These are phyloP conservation scores for Saccharomyces hybrid DNA, from an alignment of 1,139 yeast genomes.

Conservation along the genomic window DNA sequence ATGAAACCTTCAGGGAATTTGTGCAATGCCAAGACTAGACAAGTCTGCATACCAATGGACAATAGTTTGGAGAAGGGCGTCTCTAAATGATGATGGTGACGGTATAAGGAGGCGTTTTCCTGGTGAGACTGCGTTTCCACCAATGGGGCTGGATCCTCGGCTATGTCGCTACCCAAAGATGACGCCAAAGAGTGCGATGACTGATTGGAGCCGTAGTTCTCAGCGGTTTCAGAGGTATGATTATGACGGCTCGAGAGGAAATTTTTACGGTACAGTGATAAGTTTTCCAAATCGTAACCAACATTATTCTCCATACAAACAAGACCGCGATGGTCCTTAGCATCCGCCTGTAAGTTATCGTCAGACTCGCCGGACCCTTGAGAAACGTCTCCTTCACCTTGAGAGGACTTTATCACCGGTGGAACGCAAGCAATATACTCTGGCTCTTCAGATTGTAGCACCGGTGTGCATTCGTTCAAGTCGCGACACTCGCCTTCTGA, in stretches of 20 bases:
- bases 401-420: neutral
- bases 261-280: constrained; percentile 28
- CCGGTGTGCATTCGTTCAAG: constrained; percentile 4
- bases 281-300: constrained; percentile 32
- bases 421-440: neutral
- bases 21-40: constrained; percentile 79
- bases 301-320: constrained; percentile 30
- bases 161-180: neutral
- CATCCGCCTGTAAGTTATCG: neutral
- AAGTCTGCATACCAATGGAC: constrained; percentile 84
- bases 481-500: constrained; percentile 7
- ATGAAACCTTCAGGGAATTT: constrained; percentile 93
- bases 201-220: neutral
- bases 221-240: neutral
- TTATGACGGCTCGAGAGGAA: constrained; percentile 12
- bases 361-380: neutral
- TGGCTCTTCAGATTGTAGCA: constrained; percentile 2
- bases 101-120: constrained; percentile 15
- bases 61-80: constrained; percentile 70
- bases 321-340: constrained; percentile 11
- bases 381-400: neutral
- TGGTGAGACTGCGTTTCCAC: neutral
- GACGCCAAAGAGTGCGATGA: neutral
- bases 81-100: constrained; percentile 74
- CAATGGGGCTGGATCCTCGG: neutral